These are phyloP conservation scores for Polytolypa hystricis DNA, from an alignment of 2,329 filamentous ascomycete species.

Conservation along the genomic window DNA sequence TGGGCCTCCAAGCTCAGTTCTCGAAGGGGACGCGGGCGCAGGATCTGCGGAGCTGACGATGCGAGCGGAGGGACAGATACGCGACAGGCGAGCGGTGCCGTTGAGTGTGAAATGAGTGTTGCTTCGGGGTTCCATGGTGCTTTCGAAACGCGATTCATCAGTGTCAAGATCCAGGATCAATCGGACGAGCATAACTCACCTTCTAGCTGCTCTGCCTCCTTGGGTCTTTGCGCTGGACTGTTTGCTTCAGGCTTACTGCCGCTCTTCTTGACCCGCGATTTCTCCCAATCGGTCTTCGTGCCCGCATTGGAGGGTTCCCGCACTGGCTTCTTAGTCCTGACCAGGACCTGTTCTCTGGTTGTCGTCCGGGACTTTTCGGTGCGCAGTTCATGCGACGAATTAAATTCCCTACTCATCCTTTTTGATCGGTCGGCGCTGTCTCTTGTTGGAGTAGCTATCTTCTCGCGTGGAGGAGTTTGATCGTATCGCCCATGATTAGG, in stretches of 20 bases:
- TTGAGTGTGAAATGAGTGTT: conserved; percentile 57
- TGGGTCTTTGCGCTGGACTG: conserved; percentile 19
- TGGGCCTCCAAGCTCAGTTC: conserved; percentile 69
- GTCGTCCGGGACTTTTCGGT: conserved; percentile 40
- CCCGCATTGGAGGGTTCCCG: conserved; percentile 27
- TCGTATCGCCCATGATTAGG: conserved; percentile 13
- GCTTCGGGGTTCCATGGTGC: conserved; percentile 69
- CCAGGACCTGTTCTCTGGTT: conserved; percentile 51
- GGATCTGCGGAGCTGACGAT: conserved; percentile 55
- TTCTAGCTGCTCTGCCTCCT: conserved; percentile 24
- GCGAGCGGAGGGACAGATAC: conserved; percentile 51
- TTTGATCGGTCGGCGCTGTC: conserved; percentile 9
- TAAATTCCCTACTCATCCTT: conserved; percentile 24
- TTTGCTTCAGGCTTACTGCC: conserved; percentile 15
- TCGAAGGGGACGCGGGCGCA: conserved; percentile 57
- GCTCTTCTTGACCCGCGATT: conserved; percentile 20
- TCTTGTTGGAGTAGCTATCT: conserved; percentile 9
- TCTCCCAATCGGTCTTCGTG: conserved; percentile 26
- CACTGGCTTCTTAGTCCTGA: conserved; percentile 48
- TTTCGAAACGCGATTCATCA: conserved; percentile 13
- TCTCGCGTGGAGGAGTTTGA: conserved; percentile 12
- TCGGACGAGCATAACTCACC: conserved; percentile 16
- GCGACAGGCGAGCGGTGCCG: conserved; percentile 60
- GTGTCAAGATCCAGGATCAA: conserved; percentile 8
- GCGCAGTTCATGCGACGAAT: conserved; percentile 27